Evolutionary conservation across 768 basidiomycete genomes (phyloP).

Genomic region (Clavaria fumosa): DNA sequence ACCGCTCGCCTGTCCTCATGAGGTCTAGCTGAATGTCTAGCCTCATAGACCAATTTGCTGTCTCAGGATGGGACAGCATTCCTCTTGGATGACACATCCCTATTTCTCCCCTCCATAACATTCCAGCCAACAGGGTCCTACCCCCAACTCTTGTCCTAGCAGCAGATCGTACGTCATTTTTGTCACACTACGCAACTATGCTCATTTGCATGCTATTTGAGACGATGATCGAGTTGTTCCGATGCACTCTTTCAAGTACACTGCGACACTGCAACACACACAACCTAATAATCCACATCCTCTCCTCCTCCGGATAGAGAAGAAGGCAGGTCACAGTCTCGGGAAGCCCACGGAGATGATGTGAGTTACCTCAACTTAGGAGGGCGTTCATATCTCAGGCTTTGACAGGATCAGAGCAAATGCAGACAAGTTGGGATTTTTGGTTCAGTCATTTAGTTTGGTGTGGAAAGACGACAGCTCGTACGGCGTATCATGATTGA

Average conservation of each 20-base stretch:
- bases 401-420: constrained; percentile 53
- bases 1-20: constrained; percentile 9
- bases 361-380: too few relatives aligned
- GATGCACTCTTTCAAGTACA: constrained; percentile 72
- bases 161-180: constrained; percentile 65
- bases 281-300: constrained; percentile 55
- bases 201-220: constrained; percentile 15
- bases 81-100: constrained; percentile 73
- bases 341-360: constrained; percentile 66
- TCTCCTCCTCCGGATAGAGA: constrained; percentile 60
- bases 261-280: constrained; percentile 59
- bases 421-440: constrained; percentile 67
- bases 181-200: neutral
- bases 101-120: constrained; percentile 68
- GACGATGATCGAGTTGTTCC: constrained; percentile 84
- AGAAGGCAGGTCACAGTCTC: constrained; percentile 68
- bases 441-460: constrained; percentile 44
- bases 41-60: constrained; percentile 47
- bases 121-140: constrained; percentile 39
- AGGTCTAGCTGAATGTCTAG: constrained; percentile 10
- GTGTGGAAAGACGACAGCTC: too few relatives aligned
- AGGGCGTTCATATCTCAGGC: too few relatives aligned
- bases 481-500: too few relatives aligned
- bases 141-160: constrained; percentile 67
- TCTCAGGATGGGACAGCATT: constrained; percentile 60